Evolutionary conservation across 495 filamentous ascomycete species (phyloP), one percentile per base, ranked within the genome.

Genomic region (Annulohypoxylon maeteangense): DNA sequence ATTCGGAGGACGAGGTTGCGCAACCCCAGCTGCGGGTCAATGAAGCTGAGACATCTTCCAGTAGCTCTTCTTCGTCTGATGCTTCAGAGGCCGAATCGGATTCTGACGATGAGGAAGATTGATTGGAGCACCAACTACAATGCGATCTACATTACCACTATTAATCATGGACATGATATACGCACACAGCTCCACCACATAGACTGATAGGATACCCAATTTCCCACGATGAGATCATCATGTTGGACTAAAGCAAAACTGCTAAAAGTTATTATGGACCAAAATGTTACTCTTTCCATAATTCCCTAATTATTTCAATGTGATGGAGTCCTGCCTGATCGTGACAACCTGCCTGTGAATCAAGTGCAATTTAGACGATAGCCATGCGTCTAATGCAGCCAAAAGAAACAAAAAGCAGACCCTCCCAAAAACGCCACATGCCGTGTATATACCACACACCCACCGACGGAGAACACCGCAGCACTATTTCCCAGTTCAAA

Each of bases 41-140:
- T 32, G 66, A 77, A 12, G 57, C 31, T 11, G 74, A 74, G 12
- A 64, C 64, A 0, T 77, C 76, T 44, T 76, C 75, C 3, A 78
- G 74, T 20, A 78, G 75, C 48, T 74, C 75, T 2, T 77, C 75
- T n/a, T 77, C 75, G 1, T 76, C 72, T 4, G 68, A 71, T 1
- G 34, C 60, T 18, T 65, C 74, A 14, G 60, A 54, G 1, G 12
- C 60, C 18, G 69, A 74, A 16, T 69, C 73, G 10, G 69, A 71
- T 22, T 67, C 65, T 6, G 72, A 77, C 4, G 65, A 62, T 20
- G 44, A 65, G 20, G 56, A 65, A 34, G 54, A 71, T 27, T 73
- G 61, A 69, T 64, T n/a, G 38, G 45, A 50, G 16, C 42, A 18
- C 16, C 2, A 2, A 25, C 14, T n/a, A 54, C 32, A 36, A n/a